Conservation (phyloP, 306 rosid species). For the Betula pendula region DNA sequence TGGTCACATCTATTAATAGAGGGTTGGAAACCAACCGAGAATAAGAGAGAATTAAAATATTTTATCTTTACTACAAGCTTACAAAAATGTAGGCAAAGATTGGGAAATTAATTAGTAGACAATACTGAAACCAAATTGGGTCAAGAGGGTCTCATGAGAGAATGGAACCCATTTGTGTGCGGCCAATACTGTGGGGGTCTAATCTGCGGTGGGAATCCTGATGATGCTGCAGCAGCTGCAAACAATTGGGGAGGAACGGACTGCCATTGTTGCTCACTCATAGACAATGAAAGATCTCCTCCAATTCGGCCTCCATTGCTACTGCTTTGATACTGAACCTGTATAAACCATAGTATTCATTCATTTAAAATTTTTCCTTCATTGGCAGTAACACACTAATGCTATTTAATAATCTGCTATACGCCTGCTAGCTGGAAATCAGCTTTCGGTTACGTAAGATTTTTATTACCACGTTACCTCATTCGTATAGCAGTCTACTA, state of each 20-base stretch:
- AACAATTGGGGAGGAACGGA: constrained; percentile 49
- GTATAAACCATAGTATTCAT: too few relatives aligned
- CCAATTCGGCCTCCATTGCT: constrained; percentile 66
- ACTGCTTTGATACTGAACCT: constrained; percentile 64
- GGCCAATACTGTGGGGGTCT: constrained; percentile 59
- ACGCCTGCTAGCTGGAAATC: too few relatives aligned
- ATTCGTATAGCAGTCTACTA: too few relatives aligned
- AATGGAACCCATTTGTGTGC: constrained; percentile 71
- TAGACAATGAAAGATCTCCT: constrained; percentile 56
- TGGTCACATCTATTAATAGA: constrained; percentile 10
- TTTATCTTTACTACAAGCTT: constrained; percentile 39
- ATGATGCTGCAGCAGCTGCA: constrained; percentile 99
- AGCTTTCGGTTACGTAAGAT: too few relatives aligned
- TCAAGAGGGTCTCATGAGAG: constrained; percentile 45
- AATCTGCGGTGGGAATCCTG: constrained; percentile 95
- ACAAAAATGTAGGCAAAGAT: constrained; percentile 6
- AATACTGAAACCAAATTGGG: background rate
- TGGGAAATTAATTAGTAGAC: constrained; percentile 26
- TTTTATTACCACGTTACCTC: too few relatives aligned
- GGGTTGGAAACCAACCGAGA: constrained; percentile 2
- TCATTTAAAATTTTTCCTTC: too few relatives aligned
- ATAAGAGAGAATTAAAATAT: background rate
- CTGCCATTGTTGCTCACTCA: constrained; percentile 59
- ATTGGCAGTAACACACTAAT: too few relatives aligned
- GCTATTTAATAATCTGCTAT: too few relatives aligned